A percentile compares a stretch with the other conserved stretches of the same genome.
Evolutionary conservation across 176 grass and related monocot species (phyloP).

Genomic region (Phoenix roebelenii): DNA sequence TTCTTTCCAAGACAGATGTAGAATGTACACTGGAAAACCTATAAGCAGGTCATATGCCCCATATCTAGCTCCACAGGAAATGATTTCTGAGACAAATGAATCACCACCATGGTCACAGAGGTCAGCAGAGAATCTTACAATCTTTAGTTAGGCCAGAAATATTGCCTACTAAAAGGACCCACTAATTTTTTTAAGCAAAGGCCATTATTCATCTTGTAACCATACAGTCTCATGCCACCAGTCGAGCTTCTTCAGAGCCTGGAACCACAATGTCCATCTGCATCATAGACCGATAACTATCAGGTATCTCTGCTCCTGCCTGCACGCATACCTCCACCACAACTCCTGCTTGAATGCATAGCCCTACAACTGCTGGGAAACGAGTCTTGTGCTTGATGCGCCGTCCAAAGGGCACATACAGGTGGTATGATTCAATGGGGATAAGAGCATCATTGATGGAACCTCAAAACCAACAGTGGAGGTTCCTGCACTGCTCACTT

Average conservation of each 20-base stretch:
- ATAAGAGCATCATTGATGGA: constrained; percentile 70
- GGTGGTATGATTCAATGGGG: constrained; percentile 81
- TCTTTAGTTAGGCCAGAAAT: too few species aligned
- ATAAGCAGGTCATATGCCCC: too few species aligned
- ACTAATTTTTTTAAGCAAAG: too few species aligned
- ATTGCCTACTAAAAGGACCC: too few species aligned
- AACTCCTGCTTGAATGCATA: constrained; percentile 91
- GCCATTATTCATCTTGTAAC: too few species aligned
- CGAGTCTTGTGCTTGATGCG: constrained; percentile 87
- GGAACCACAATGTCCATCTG: constrained; percentile 70
- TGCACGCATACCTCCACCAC: constrained; percentile 73
- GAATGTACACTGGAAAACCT: too few species aligned
- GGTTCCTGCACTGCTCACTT: constrained; percentile 54
- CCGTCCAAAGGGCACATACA: constrained; percentile 79
- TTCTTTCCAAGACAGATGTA: too few species aligned
- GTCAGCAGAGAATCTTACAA: too few species aligned
- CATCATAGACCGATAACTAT: constrained; percentile 57
- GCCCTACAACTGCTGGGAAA: constrained; percentile 81
- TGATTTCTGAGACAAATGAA: too few species aligned
- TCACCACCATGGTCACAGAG: too few species aligned
- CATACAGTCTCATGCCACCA: constrained; percentile 32
- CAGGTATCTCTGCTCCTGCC: constrained; percentile 61
- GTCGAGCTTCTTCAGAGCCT: constrained; percentile 45
- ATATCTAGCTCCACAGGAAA: too few species aligned
- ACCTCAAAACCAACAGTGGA: constrained; percentile 74